Percentiles rank a stretch among this genome's conserved stretches.
Conservation (phyloP, 371 early-diverging fungal genomes). For the Mucor velutinosus region DNA sequence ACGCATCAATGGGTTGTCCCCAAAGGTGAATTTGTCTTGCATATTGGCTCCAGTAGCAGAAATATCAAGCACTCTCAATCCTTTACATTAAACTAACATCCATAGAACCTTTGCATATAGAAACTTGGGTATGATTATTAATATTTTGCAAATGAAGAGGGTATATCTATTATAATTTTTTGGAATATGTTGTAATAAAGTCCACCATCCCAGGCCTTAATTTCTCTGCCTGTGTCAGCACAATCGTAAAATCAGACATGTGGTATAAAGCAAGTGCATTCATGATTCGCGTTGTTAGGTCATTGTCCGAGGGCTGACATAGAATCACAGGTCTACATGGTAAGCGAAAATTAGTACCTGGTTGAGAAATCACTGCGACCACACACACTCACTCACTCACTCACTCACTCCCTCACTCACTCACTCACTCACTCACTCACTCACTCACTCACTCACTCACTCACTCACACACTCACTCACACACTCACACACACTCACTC, state of each 20-base stretch:
- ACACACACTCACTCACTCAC: no score
- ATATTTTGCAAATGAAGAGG: no score
- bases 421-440: no score
- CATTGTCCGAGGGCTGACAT: constrained; percentile 26
- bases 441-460: no score
- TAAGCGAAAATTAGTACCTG: no score
- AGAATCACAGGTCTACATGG: constrained; percentile 14
- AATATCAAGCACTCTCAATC: constrained; percentile 38
- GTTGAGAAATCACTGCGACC: no score
- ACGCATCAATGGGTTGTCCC: constrained; percentile 44
- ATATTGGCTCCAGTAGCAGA: constrained; percentile 53
- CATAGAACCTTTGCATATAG: no score
- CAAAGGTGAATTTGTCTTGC: constrained; percentile 44
- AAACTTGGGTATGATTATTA: no score
- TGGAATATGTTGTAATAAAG: constrained; percentile 23
- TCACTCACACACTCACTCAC: no score
- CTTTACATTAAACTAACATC: constrained; percentile 13
- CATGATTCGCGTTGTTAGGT: constrained; percentile 29
- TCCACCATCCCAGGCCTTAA: constrained; percentile 54
- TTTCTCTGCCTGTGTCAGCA: constrained; percentile 61
- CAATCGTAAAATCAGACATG: constrained; percentile 48
- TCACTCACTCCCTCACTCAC: no score
- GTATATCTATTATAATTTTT: constrained; percentile 23
- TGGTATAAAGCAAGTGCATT: constrained; percentile 36
- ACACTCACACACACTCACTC: no score